Evolutionary conservation across 257 asterid genomes (phyloP).

Genomic region (Solanum sparsipilum): DNA sequence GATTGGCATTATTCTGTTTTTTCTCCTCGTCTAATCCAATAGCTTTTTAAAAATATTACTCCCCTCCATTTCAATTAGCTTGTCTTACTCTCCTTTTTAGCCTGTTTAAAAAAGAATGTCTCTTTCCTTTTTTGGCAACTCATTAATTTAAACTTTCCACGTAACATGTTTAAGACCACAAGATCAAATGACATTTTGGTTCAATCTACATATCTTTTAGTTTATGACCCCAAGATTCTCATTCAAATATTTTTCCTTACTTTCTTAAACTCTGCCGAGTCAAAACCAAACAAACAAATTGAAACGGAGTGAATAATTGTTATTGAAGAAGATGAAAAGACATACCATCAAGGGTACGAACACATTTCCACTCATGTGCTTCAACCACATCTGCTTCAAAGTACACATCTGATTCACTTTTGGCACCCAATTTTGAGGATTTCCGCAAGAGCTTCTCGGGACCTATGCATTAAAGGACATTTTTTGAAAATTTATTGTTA

Average conservation of each 20-base stretch:
- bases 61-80: not conserved
- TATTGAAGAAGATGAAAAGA: slow-evolving; percentile 1
- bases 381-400: slow-evolving; percentile 72
- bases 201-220: not conserved
- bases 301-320: not conserved
- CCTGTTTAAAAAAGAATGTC: not conserved
- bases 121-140: not conserved
- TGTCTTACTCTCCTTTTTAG: not conserved
- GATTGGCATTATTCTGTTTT: not conserved
- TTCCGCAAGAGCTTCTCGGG: slow-evolving; percentile 81
- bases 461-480: slow-evolving; percentile 39
- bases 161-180: not conserved
- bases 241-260: not conserved
- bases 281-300: not conserved
- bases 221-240: not conserved
- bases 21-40: not conserved
- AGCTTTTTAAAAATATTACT: not conserved
- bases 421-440: slow-evolving; percentile 44
- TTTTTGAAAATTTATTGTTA: not conserved
- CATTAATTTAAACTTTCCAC: not conserved
- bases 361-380: slow-evolving; percentile 91
- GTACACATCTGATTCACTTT: slow-evolving; percentile 28
- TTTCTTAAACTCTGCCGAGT: not conserved
- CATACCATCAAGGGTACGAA: slow-evolving; percentile 80
- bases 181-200: not conserved